Conservation (phyloP, 2,329 filamentous ascomycete species). For the Sclerotinia trifoliorum region DNA sequence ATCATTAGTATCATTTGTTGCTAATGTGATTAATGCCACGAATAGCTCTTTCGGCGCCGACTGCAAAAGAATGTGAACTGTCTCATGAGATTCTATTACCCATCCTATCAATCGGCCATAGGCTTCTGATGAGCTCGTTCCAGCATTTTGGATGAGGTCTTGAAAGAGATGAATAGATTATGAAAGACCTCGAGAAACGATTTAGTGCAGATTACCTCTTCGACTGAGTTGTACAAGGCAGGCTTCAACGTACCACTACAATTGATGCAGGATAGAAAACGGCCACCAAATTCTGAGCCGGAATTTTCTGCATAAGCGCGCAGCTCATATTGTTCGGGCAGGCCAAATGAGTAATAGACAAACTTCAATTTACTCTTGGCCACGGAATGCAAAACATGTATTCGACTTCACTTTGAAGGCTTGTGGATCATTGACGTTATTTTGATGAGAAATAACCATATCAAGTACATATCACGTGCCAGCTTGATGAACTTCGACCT, state of each 20-base stretch:
- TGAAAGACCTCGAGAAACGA: background rate
- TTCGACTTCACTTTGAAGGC: background rate
- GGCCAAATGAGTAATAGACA: background rate
- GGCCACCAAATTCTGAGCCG: background rate
- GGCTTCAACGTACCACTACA: too few relatives aligned
- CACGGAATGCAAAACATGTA: background rate
- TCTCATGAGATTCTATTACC: background rate
- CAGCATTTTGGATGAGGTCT: background rate
- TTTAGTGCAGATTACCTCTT: background rate
- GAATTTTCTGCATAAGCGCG: background rate
- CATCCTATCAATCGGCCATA: background rate
- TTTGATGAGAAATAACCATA: background rate
- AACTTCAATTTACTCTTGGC: background rate
- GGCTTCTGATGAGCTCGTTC: background rate
- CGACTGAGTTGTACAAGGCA: background rate
- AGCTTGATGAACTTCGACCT: too few relatives aligned
- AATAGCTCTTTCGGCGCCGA: background rate
- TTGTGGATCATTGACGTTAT: too few relatives aligned
- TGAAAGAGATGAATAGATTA: background rate
- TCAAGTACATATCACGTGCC: background rate
- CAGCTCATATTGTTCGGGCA: background rate
- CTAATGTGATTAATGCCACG: background rate
- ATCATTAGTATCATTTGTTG: background rate
- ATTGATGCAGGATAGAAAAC: background rate
- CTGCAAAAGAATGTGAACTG: background rate